Percentiles rank a stretch among this genome's conserved stretches.
Conservation (phyloP, 345 rosid species). For the Erucastrum elatum region DNA sequence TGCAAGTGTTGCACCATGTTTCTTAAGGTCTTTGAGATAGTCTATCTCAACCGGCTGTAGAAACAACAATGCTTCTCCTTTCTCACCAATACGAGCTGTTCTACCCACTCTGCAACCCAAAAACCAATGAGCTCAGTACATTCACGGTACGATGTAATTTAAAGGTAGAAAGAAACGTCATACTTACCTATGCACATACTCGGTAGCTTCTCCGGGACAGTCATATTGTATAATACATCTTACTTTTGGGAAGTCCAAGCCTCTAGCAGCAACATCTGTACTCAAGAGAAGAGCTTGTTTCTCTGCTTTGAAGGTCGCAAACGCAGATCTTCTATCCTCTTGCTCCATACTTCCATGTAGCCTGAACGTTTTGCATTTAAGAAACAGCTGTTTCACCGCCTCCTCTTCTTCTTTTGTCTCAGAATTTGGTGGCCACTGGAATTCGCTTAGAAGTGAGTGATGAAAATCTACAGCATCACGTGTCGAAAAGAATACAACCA, state of each 20-base stretch:
- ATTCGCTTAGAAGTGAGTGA: slow-evolving; percentile 64
- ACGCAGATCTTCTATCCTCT: slow-evolving; percentile 75
- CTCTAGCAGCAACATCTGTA: slow-evolving; percentile 92
- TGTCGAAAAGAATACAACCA: slow-evolving; percentile 96
- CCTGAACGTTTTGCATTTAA: slow-evolving; percentile 67
- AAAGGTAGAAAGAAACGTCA: not conserved
- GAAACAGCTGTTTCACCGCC: slow-evolving; percentile 47
- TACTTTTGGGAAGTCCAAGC: slow-evolving; percentile 92
- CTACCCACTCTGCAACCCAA: slow-evolving; percentile 82
- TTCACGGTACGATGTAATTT: not conserved
- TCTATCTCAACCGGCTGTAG: slow-evolving; percentile 85
- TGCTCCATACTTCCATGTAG: slow-evolving; percentile 97
- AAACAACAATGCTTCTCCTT: slow-evolving; percentile 83
- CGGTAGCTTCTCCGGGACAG: slow-evolving; percentile 99
- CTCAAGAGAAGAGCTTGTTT: slow-evolving; percentile 79
- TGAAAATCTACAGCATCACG: slow-evolving; percentile 99
- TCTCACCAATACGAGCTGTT: slow-evolving; percentile 92
- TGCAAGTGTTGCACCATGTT: slow-evolving; percentile 74
- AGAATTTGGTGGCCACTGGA: slow-evolving; percentile 61
- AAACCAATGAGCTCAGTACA: slow-evolving; percentile 1
- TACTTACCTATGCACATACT: slow-evolving; percentile 88
- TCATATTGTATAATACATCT: slow-evolving; percentile 93
- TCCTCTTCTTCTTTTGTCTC: slow-evolving; percentile 50
- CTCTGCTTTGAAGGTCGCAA: slow-evolving; percentile 74
- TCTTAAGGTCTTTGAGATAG: slow-evolving; percentile 76